phyloP scores from a whole-genome alignment of 192 early-diverging fungal species.

The Entophlyctis helioformis region DNA sequence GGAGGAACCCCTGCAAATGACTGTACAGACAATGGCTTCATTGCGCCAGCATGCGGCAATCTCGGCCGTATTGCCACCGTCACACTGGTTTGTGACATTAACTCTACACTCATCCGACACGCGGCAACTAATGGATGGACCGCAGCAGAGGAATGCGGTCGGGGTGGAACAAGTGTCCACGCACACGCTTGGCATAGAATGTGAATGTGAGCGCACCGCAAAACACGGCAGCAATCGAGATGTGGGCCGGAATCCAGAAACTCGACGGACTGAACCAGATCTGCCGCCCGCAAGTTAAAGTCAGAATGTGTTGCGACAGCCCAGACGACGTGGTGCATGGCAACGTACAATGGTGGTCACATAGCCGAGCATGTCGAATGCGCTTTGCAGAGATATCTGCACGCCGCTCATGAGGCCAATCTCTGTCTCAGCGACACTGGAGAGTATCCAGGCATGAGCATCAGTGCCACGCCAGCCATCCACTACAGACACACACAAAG shows the following conservation, averaged over 20 bases:
- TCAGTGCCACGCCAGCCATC: too few species aligned
- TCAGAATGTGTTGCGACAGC: background rate
- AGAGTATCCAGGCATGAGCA: too few species aligned
- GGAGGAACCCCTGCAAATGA: too few species aligned
- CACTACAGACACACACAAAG: too few species aligned
- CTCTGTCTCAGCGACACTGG: slow-evolving; percentile 9
- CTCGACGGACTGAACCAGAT: slow-evolving; percentile 12
- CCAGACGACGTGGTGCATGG: background rate
- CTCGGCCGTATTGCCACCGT: too few species aligned
- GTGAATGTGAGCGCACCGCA: slow-evolving; percentile 14
- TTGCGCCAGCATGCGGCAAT: too few species aligned
- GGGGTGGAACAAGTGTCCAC: slow-evolving; percentile 15
- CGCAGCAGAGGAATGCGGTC: too few species aligned
- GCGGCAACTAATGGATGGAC: too few species aligned
- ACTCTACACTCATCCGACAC: too few species aligned
- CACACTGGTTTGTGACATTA: too few species aligned
- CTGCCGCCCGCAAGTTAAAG: background rate
- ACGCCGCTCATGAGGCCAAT: slow-evolving; percentile 18
- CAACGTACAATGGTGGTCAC: slow-evolving; percentile 20
- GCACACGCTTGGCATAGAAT: slow-evolving; percentile 5
- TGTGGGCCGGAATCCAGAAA: slow-evolving; percentile 19
- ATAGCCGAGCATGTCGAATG: slow-evolving; percentile 26
- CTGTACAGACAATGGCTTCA: too few species aligned
- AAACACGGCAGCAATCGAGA: slow-evolving; percentile 12
- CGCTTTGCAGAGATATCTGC: slow-evolving; percentile 26